Conservation (phyloP, 2,329 filamentous ascomycete genomes). For the Aspergillus sp. region DNA sequence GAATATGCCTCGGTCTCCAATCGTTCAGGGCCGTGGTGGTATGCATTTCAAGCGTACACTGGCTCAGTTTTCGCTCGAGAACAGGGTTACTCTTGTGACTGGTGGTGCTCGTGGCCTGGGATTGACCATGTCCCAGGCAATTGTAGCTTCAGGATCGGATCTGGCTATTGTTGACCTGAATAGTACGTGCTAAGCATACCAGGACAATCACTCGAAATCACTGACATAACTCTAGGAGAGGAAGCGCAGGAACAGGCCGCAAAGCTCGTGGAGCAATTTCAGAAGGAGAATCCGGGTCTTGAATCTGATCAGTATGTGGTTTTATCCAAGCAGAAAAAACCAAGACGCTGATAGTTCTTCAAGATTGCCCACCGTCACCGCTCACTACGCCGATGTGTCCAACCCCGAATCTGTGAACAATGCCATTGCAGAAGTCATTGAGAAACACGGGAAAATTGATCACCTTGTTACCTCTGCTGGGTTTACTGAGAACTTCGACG, state of each 20-base stretch:
- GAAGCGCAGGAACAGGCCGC: slow-evolving; percentile 78
- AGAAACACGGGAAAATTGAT: slow-evolving; percentile 78
- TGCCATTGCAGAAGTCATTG: slow-evolving; percentile 69
- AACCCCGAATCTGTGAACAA: slow-evolving; percentile 74
- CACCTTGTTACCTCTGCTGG: slow-evolving; percentile 94
- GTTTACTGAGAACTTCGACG: slow-evolving; percentile 94
- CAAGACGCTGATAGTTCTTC: background rate
- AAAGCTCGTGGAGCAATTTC: slow-evolving; percentile 73
- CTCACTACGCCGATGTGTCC: slow-evolving; percentile 86
- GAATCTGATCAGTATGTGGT: slow-evolving; percentile 54
- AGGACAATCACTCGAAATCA: background rate
- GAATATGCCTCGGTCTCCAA: slow-evolving; percentile 69
- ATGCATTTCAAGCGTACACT: slow-evolving; percentile 83
- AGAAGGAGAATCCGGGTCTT: slow-evolving; percentile 74
- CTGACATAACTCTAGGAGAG: slow-evolving; percentile 59
- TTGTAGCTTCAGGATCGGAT: slow-evolving; percentile 84
- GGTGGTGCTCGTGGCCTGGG: slow-evolving; percentile 88
- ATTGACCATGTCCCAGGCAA: slow-evolving; percentile 87
- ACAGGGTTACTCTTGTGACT: slow-evolving; percentile 80
- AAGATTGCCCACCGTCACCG: slow-evolving; percentile 78
- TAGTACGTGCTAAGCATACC: slow-evolving; percentile 56
- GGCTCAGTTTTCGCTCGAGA: slow-evolving; percentile 81
- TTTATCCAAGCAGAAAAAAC: too few relatives aligned
- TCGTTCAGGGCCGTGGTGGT: slow-evolving; percentile 74
- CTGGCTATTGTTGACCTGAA: slow-evolving; percentile 94